Conservation (phyloP, 108 stramenopile species). For the Fragilariopsis cylindrus region DNA sequence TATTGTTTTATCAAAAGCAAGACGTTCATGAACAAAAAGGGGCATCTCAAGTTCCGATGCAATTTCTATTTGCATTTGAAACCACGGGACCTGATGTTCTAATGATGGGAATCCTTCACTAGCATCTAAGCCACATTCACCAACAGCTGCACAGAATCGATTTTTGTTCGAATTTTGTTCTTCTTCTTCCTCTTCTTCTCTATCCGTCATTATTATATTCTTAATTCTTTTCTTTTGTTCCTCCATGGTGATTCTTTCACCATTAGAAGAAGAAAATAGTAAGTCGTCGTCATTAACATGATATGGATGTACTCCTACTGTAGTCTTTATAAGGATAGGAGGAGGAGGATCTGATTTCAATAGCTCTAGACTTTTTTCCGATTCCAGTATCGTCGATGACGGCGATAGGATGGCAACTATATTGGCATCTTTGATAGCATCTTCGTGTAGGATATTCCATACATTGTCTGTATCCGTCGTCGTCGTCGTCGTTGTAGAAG, state of each 20-base stretch:
- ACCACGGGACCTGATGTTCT: conserved; percentile 61
- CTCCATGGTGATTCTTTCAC: conserved; percentile 15
- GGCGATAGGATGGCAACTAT: conserved; percentile 76
- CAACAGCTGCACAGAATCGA: conserved; percentile 55
- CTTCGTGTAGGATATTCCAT: conserved; percentile 43
- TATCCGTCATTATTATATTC: background rate
- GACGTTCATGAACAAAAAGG: conserved; percentile 78
- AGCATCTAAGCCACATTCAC: conserved; percentile 79
- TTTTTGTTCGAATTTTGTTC: conserved; percentile 4
- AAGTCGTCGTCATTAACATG: conserved; percentile 49
- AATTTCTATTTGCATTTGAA: conserved; percentile 60
- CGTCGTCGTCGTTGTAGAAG: background rate
- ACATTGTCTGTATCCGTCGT: background rate
- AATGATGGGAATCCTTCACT: conserved; percentile 75
- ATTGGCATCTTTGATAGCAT: conserved; percentile 51
- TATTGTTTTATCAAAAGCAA: conserved; percentile 67
- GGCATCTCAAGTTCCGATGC: conserved; percentile 63
- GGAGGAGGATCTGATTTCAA: conserved; percentile 24
- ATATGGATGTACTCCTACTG: conserved; percentile 84
- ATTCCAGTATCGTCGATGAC: conserved; percentile 67
- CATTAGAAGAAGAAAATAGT: background rate
- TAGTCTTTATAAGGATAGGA: conserved; percentile 35
- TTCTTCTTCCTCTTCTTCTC: background rate
- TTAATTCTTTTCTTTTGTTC: conserved; percentile 12
- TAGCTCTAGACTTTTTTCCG: conserved; percentile 27